Base-by-base conservation (phyloP, 108 stramenopile species). In the Cyclotella sp. region DNA sequence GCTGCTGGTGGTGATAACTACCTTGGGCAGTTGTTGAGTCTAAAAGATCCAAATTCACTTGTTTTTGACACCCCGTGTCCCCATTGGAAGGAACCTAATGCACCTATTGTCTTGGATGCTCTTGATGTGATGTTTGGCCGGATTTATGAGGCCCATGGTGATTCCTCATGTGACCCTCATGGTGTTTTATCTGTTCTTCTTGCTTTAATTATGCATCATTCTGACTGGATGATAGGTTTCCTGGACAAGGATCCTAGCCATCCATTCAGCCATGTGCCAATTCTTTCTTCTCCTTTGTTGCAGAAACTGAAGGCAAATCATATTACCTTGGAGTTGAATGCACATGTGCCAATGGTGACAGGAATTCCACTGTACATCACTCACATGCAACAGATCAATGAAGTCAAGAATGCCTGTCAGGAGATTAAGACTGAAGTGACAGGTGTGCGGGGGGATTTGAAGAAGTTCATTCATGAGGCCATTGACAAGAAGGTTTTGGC, bases 1-100 rank as follows among this genome's bases (percentile, higher is more conserved):
- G 75, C 75, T 6, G 45, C 40, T 64, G 55, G 58, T 9, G 80
- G 86, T 27, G 86, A 84, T 68, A 42, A 81, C 10, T 87, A 84
- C 46, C 47, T 84, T 14, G 86, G 86, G 14, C 68, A 74, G 26
- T 34, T 77, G 7, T 72, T 87, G 34, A 41, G 78, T 26, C 67
- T 72, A 27, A 19, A 81, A 11, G 64, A 78, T 45, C 77, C 83
- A 63, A 67, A 68, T 39, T 54, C 53, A 11, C 26, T 40, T 21
- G 28, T 39, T 0, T 84, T 87, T 78, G 69, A 24, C 9, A 43
- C 51, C 29, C 77, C 81, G 1, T 79, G 79, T 3, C 83, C 83
- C 27, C 76, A 84, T 43, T 87, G 34, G 60, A 61, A 34, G 34
- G 60, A 61, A 10, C 60, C 60, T 1, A 39, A 7, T 14, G 19